Evolutionary conservation across 2,329 filamentous ascomycete genomes (phyloP), one percentile per base, ranked within the genome.

Genomic region (Saccharata proteae): DNA sequence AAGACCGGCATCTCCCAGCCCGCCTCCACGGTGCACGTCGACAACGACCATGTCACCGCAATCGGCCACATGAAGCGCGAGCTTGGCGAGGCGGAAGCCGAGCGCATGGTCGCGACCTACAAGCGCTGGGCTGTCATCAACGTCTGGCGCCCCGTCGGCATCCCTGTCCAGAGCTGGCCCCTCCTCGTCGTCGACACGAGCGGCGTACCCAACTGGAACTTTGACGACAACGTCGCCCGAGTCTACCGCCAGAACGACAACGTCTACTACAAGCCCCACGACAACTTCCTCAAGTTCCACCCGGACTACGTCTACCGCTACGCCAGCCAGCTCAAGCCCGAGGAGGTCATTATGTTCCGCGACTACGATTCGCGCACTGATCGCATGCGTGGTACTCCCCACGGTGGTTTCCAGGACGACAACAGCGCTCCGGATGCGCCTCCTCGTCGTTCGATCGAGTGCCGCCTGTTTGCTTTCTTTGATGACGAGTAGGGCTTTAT

Each of bases 251-350:
- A 14, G 7, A 26, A 26, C 24, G 24, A 26, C 24, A 9, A 12
- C 24, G 13, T 12, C 11, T 26, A 26, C 24, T 26, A 26, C 24
- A 26, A 26, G 24, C 16, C 24, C 12, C 24, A 26, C 24, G 24
- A 26, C 24, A 26, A 26, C 24, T 26, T 26, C 24, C 13, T 26
- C 24, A 26, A 26, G 24, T 15, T 14, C 24, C 24, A 26, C 24
- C 24, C 24, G 12, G 24, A 26, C 24, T 26, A 26, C 24, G 11
- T 26, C 24, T 26, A 26, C 24, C 24, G 24, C 24, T 26, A 26
- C 24, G 11, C 24, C 24, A 26, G 24, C 24, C 13, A 26, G 3
- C 24, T 26, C 10, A 12, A 15, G 6, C 24, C 24, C 26, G 19
- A 21, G 19, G 19, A 21, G 19, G 19, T 21, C 19, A 21, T 21